phyloP scores from a whole-genome alignment of 352 stramenopile species.

The Pythium periplocum region DNA sequence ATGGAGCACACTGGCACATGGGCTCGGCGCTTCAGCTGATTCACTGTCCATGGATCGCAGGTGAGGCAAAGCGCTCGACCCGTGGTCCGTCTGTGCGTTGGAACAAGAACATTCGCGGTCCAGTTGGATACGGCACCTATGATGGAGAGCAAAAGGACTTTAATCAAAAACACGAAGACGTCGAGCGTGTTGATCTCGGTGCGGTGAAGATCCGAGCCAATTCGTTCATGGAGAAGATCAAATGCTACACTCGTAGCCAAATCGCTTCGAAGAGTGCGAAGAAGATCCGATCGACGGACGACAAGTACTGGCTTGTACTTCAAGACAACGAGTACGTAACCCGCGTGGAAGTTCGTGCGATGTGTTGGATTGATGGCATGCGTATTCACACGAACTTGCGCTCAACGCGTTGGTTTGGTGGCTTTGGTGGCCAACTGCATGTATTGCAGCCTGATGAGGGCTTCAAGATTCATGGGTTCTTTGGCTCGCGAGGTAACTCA shows the following conservation, averaged over 20 bases:
- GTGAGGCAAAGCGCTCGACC: constrained; percentile 21
- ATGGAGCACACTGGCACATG: constrained; percentile 53
- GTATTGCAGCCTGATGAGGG: constrained; percentile 33
- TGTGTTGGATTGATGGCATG: constrained; percentile 62
- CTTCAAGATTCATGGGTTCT: constrained; percentile 43
- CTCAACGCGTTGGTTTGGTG: constrained; percentile 54
- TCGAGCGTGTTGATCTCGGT: constrained; percentile 23
- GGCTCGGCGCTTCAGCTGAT: constrained; percentile 43
- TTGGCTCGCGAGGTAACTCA: constrained; percentile 37
- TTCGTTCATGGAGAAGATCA: constrained; percentile 40
- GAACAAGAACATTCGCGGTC: constrained; percentile 37
- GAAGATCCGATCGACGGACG: constrained; percentile 14
- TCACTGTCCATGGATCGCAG: constrained; percentile 52
- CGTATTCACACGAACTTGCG: constrained; percentile 59
- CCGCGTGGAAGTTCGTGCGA: constrained; percentile 43
- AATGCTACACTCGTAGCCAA: constrained; percentile 29
- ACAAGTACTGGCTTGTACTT: constrained; percentile 44
- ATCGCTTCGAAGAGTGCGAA: constrained; percentile 16
- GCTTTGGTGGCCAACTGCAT: constrained; percentile 42
- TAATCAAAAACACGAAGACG: not conserved
- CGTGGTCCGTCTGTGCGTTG: constrained; percentile 33
- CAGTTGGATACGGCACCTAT: constrained; percentile 35
- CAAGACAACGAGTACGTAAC: constrained; percentile 38
- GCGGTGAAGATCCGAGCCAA: constrained; percentile 32
- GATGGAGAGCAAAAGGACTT: constrained; percentile 40